phyloP scores from a whole-genome alignment of 2,329 filamentous ascomycete species.

The Fusarium longipes region DNA sequence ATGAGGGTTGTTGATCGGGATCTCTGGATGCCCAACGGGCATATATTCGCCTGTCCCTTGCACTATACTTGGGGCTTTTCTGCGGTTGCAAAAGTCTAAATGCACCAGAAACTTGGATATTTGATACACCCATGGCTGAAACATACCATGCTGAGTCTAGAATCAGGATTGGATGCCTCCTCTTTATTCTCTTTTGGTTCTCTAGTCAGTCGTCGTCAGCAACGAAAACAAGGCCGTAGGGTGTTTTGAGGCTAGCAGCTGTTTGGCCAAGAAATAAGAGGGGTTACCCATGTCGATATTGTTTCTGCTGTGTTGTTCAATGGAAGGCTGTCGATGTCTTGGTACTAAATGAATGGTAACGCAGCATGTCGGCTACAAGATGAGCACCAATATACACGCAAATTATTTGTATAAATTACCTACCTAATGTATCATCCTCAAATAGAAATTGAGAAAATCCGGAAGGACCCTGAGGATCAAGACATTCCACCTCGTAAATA shows the following conservation, averaged over 20 bases:
- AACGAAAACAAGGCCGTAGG: slow-evolving; percentile 39
- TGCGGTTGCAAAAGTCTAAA: slow-evolving; percentile 13
- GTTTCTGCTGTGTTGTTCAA: slow-evolving; percentile 30
- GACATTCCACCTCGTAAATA: not conserved
- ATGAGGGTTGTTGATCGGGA: not conserved
- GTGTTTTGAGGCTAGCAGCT: slow-evolving; percentile 26
- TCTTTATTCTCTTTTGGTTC: slow-evolving; percentile 21
- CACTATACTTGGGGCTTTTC: not conserved
- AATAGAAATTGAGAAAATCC: not conserved
- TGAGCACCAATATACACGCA: not conserved
- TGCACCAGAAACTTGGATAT: slow-evolving; percentile 16
- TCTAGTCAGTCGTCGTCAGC: slow-evolving; percentile 41
- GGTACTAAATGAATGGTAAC: not conserved
- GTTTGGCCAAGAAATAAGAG: slow-evolving; percentile 31
- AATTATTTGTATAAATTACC: not conserved
- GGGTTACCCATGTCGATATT: slow-evolving; percentile 35
- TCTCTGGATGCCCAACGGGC: slow-evolving; percentile 28
- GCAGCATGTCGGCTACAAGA: not conserved
- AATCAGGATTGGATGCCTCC: slow-evolving; percentile 11
- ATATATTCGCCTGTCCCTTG: not conserved
- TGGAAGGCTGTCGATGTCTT: not conserved
- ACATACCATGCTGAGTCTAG: slow-evolving; percentile 5
- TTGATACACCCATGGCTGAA: slow-evolving; percentile 18
- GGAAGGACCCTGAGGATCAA: not conserved
- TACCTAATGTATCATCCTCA: too few relatives aligned